Percentiles rank a stretch among this genome's conserved stretches.
Conservation (phyloP, 73 alveolate genomes). For the Paramecium pentaurelia region DNA sequence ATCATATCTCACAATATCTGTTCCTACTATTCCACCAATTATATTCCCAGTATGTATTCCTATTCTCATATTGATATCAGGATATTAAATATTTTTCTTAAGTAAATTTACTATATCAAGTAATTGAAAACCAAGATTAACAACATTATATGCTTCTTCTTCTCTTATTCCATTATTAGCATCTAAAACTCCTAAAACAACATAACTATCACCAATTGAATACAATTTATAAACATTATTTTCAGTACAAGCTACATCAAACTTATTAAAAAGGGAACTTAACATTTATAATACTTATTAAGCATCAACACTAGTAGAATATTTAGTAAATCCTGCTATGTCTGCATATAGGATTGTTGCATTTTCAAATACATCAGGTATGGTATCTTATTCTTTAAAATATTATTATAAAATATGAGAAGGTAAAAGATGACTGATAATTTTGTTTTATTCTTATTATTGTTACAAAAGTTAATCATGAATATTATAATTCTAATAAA, state of each 20-base stretch:
- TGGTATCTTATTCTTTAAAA: not conserved
- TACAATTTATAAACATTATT: constrained; percentile 59
- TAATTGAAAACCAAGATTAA: constrained; percentile 29
- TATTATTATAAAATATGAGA: constrained; percentile 11
- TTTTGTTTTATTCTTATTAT: not conserved
- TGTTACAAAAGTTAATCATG: not conserved
- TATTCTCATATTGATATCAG: constrained; percentile 55
- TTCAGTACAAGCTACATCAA: constrained; percentile 60
- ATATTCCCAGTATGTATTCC: constrained; percentile 67
- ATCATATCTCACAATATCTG: constrained; percentile 65
- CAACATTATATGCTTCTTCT: constrained; percentile 52
- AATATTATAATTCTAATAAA: not conserved
- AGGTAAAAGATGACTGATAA: not conserved
- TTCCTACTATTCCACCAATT: constrained; percentile 65
- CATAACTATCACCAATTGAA: constrained; percentile 73
- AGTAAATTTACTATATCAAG: constrained; percentile 34
- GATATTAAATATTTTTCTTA: not conserved
- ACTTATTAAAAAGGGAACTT: constrained; percentile 56
- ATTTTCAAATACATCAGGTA: constrained; percentile 65
- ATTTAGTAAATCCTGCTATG: constrained; percentile 68
- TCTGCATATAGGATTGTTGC: constrained; percentile 69
- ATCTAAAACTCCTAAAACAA: constrained; percentile 48
- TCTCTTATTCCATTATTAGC: constrained; percentile 16
- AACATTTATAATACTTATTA: constrained; percentile 63
- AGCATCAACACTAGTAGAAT: constrained; percentile 61